phyloP scores from a whole-genome alignment of 2,329 filamentous ascomycete genomes.

The Akanthomyces lecanii region DNA sequence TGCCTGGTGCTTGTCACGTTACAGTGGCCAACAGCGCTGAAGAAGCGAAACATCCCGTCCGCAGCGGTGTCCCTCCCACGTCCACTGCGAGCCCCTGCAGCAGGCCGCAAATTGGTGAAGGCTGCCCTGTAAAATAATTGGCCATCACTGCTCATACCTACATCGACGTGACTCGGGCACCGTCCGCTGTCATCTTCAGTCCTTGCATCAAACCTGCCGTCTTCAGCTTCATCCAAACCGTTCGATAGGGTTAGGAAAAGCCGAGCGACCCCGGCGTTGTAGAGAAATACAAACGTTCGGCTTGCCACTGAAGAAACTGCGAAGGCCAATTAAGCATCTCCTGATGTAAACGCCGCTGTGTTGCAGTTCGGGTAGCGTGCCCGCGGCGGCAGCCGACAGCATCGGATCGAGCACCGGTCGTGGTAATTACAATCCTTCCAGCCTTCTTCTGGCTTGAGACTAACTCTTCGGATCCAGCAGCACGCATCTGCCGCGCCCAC shows the following conservation, averaged over 20 bases:
- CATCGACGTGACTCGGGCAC: too few species aligned
- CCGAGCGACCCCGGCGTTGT: not conserved
- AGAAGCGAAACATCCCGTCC: not conserved
- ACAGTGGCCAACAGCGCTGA: not conserved
- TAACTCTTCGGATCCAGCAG: not conserved
- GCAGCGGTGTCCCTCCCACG: not conserved
- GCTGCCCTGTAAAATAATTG: not conserved
- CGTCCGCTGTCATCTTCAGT: too few species aligned
- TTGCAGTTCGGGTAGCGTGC: not conserved
- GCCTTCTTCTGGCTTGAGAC: not conserved
- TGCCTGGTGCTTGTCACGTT: not conserved
- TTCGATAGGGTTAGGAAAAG: not conserved
- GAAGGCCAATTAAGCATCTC: too few species aligned
- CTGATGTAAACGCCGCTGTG: not conserved
- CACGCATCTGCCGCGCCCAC: not conserved
- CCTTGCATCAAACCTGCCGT: not conserved
- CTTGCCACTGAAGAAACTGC: not conserved
- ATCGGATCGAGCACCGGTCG: slow-evolving; percentile 3
- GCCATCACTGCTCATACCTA: too few species aligned
- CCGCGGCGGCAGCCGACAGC: not conserved
- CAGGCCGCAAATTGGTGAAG: not conserved
- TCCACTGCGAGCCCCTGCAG: not conserved
- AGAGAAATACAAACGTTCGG: not conserved
- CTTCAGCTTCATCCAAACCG: not conserved
- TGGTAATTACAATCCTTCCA: not conserved